Evolutionary conservation across 1,139 yeast genomes (phyloP), one percentile per base, ranked within the genome.

Genomic region (Saccharomyces hybrid): DNA sequence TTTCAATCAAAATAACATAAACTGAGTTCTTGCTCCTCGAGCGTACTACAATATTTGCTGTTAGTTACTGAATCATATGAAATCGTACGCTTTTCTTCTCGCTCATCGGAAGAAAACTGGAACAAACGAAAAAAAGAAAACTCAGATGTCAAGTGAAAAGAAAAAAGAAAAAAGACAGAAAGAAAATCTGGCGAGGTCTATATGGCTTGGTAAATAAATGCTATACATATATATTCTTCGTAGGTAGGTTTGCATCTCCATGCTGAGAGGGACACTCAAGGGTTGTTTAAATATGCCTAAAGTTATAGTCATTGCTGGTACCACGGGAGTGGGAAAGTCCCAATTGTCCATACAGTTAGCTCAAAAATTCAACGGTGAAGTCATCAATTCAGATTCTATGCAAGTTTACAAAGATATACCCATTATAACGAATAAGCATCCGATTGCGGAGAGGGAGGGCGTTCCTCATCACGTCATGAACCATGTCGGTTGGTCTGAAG

Each of bases 291-390:
- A 27, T 27, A 14, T 48, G 48, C 11, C 41, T 25, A 60, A 59
- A 47, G 68, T 88, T 9, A 78, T 88, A 31, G 82, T 88, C 28
- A 82, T 88, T n/a, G 88, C 88, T 6, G 99, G 99, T 0, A 91
- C 97, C 41, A 93, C 99, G 0, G 99, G 99, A 0, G 98, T 90
- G 13, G 99, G 99, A 0, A 93, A 93, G 67, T 91, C 97, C 0
- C 88, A 90, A 63, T 78, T 83, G 64, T 68, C 82, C 63, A 84
- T 90, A 5, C 95, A 90, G 57, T 70, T 93, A n/a, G 97, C 98
- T 7, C 77, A 79, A 59, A 78, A 79, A 25, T 77, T 87, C 55
- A 80, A 84, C 68, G 99, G 99, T 23, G 98, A 95, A 69, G 79
- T 93, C 62, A 87, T 93, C 63, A 93, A 93, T 71, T 96, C 96